Conservation (phyloP, 306 rosid species). For the Dalbergia cochinchinensis region DNA sequence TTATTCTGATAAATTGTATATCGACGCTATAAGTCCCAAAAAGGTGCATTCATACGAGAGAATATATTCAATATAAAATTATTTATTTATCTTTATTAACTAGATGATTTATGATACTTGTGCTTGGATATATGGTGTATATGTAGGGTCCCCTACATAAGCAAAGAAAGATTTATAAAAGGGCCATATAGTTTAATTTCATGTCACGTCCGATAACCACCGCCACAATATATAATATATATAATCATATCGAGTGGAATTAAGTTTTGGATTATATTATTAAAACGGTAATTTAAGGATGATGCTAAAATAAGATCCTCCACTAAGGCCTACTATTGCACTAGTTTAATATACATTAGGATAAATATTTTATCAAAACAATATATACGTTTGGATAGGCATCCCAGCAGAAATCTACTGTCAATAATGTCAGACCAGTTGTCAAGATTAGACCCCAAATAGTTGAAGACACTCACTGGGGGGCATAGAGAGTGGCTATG, state of each 20-base stretch:
- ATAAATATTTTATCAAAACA: not conserved
- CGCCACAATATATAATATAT: slow-evolving; percentile 40
- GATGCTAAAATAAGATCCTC: not conserved
- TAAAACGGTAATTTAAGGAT: slow-evolving; percentile 18
- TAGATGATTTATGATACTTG: no score
- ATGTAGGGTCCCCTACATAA: slow-evolving; percentile 41
- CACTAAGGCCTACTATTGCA: slow-evolving; percentile 17
- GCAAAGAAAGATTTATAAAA: not conserved
- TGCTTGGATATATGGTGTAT: no score
- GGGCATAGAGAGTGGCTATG: not conserved
- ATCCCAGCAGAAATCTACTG: slow-evolving; percentile 30
- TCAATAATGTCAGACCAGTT: slow-evolving; percentile 15
- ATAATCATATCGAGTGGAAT: slow-evolving; percentile 5
- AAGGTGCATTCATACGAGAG: no score
- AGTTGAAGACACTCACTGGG: not conserved
- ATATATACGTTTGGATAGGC: slow-evolving; percentile 33
- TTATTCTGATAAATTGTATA: no score
- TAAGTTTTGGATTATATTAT: not conserved
- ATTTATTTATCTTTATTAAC: no score
- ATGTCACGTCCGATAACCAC: slow-evolving; percentile 50
- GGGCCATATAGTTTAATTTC: slow-evolving; percentile 22
- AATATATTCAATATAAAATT: no score
- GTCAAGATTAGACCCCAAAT: slow-evolving; percentile 26
- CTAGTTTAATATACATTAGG: slow-evolving; percentile 33
- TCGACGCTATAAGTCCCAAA: no score